A percentile compares a stretch with the other conserved stretches of the same genome.
Evolutionary conservation across 305 asterid species (phyloP).

Genomic region (Solanum hybrid): DNA sequence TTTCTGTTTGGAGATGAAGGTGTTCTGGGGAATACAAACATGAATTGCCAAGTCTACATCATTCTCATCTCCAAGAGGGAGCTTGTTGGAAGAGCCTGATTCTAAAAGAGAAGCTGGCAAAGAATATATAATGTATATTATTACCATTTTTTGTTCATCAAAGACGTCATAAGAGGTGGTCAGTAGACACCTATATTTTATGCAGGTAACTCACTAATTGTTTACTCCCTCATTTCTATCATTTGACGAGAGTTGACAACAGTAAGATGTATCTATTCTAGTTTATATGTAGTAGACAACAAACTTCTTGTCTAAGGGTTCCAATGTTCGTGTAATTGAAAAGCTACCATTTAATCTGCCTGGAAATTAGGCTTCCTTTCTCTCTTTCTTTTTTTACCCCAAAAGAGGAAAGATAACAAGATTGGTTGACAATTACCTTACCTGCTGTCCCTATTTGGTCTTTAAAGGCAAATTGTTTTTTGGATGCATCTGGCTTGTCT

Average conservation of each 20-base stretch:
- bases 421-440: not conserved
- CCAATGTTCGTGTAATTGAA: not conserved
- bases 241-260: not conserved
- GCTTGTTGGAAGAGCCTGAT: not conserved
- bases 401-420: not conserved
- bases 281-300: not conserved
- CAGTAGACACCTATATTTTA: not conserved
- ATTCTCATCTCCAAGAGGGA: not conserved
- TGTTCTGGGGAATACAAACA: not conserved
- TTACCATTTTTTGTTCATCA: not conserved
- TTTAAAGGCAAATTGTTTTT: not conserved
- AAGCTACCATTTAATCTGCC: not conserved
- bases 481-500: not conserved
- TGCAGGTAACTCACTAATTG: not conserved
- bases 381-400: not conserved
- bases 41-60: not conserved
- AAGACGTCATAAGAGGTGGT: not conserved
- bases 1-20: not conserved
- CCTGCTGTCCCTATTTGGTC: not conserved
- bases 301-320: not conserved
- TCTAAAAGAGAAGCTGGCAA: not conserved
- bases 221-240: not conserved
- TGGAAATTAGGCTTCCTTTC: not conserved
- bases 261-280: not conserved
- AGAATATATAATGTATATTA: not conserved